Conservation (phyloP, 441 rosid species). For the Euphorbia schlechtendalii region DNA sequence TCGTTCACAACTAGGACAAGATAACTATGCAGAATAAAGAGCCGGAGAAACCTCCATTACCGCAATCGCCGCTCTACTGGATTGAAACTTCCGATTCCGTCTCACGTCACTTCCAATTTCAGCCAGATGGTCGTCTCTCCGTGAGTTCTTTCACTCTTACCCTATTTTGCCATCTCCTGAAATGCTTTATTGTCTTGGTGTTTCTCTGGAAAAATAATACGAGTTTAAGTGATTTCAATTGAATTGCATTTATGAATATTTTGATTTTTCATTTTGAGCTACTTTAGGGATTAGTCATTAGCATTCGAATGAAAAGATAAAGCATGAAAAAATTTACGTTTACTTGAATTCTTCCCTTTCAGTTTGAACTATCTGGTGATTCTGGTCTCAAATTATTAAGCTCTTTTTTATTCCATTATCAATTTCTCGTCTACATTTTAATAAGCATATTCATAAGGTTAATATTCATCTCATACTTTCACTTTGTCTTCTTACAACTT, state of each 20-base stretch:
- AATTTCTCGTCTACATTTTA: background rate
- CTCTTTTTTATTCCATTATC: background rate
- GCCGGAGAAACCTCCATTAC: conserved; percentile 24
- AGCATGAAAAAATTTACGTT: background rate
- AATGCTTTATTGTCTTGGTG: background rate
- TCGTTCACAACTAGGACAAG: too few relatives aligned
- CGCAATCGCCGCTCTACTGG: conserved; percentile 49
- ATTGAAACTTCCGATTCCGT: conserved; percentile 64
- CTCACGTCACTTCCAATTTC: conserved; percentile 58
- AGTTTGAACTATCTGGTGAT: background rate
- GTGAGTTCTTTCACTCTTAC: conserved; percentile 30
- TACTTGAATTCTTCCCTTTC: background rate
- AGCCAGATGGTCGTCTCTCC: conserved; percentile 66
- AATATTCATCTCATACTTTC: background rate
- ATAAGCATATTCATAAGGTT: too few relatives aligned
- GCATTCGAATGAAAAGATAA: background rate
- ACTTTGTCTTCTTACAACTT: background rate
- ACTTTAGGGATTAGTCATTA: too few relatives aligned
- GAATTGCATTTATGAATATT: too few relatives aligned
- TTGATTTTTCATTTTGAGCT: too few relatives aligned
- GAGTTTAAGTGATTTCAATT: background rate
- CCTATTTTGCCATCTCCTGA: too few relatives aligned
- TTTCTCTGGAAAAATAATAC: background rate
- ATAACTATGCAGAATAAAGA: conserved; percentile 45
- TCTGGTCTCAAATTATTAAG: background rate